These are phyloP conservation scores for Patellifolia procumbens DNA, from an alignment of 179 eudicot species.

Conservation along the genomic window DNA sequence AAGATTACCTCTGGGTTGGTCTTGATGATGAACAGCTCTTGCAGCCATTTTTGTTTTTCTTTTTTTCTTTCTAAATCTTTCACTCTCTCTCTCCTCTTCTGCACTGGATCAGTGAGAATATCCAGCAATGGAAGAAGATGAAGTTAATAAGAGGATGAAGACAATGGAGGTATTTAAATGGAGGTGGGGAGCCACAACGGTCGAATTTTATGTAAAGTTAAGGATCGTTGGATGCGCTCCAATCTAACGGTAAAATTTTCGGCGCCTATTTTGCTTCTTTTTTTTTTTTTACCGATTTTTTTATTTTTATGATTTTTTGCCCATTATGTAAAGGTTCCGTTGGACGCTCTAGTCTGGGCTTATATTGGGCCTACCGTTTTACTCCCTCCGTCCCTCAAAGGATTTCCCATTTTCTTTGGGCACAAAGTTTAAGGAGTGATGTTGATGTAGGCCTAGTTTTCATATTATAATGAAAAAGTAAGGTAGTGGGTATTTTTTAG, in stretches of 20 bases:
- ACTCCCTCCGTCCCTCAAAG: no score
- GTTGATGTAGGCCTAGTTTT: no score
- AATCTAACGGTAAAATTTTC: conserved; percentile 36
- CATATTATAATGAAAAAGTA: no score
- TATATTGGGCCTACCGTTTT: conserved; percentile 28
- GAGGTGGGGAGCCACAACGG: conserved; percentile 28
- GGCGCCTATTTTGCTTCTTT: conserved; percentile 1
- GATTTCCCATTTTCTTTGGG: no score
- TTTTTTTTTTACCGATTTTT: conserved; percentile 30
- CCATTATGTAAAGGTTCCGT: neutral
- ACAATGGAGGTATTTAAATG: conserved; percentile 11
- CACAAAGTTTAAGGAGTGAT: no score
- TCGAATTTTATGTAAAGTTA: conserved; percentile 36
- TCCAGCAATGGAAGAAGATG: neutral
- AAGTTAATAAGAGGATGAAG: neutral
- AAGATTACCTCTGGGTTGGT: conserved; percentile 47
- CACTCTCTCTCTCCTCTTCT: neutral
- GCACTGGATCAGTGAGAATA: neutral
- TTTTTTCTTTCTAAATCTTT: neutral
- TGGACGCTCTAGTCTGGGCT: conserved; percentile 10
- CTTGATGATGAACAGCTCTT: conserved; percentile 36
- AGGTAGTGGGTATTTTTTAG: no score
- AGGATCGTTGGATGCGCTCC: conserved; percentile 37
- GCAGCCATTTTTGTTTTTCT: conserved; percentile 44
- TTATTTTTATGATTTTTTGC: neutral